Percentiles rank a stretch among this genome's conserved stretches.
These are phyloP conservation scores for Cryptococcus amylolentus DNA, from an alignment of 1,284 basidiomycete species.

Conservation along the genomic window DNA sequence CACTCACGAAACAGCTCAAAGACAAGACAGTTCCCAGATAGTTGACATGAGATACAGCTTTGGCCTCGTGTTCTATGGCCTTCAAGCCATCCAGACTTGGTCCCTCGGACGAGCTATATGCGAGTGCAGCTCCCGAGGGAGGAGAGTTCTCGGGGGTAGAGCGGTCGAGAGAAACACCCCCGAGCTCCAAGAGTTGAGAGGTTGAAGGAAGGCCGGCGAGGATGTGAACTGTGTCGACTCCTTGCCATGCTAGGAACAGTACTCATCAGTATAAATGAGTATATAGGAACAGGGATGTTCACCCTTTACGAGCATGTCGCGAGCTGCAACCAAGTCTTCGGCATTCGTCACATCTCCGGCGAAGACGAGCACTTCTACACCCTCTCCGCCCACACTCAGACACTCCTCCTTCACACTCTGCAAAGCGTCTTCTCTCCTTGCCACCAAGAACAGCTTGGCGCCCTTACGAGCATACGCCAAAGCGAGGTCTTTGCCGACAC, in stretches of 20 bases:
- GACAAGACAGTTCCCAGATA: constrained; percentile 52
- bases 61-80: constrained; percentile 46
- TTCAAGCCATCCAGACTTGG: constrained; percentile 39
- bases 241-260: constrained; percentile 62
- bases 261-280: not conserved
- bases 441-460: constrained; percentile 72
- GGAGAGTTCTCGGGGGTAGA: not conserved
- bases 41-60: constrained; percentile 50
- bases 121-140: constrained; percentile 6
- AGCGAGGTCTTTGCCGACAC: constrained; percentile 74
- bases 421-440: constrained; percentile 61
- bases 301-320: constrained; percentile 61
- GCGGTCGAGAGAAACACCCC: constrained; percentile 7
- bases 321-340: constrained; percentile 65
- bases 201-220: constrained; percentile 82
- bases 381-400: constrained; percentile 24
- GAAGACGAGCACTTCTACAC: constrained; percentile 47
- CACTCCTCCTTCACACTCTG: constrained; percentile 64
- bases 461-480: constrained; percentile 69
- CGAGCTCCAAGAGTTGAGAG: constrained; percentile 63
- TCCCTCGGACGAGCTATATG: constrained; percentile 2
- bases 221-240: constrained; percentile 79
- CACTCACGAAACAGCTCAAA: constrained; percentile 50
- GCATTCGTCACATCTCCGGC: constrained; percentile 65
- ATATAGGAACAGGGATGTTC: constrained; percentile 19